Evolutionary conservation across 352 stramenopile genomes (phyloP).

Genomic region (Phytophthora chlamydospora): DNA sequence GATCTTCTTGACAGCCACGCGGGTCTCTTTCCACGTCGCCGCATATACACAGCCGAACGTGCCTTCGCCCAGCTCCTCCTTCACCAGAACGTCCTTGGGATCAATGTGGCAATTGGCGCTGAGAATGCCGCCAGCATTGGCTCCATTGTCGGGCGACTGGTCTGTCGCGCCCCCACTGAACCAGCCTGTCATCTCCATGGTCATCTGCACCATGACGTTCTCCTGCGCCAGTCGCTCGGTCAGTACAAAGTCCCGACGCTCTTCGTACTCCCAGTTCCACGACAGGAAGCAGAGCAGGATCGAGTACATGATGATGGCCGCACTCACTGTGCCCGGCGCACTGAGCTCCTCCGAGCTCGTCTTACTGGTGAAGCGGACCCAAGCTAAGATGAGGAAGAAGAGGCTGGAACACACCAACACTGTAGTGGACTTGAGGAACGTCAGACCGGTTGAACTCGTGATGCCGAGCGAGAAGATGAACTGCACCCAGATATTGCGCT

Average conservation of each 20-base stretch:
- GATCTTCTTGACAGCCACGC: slow-evolving; percentile 88
- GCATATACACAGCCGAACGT: slow-evolving; percentile 83
- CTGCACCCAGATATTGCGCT: slow-evolving; percentile 87
- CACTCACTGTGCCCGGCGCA: slow-evolving; percentile 70
- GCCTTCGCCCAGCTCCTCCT: slow-evolving; percentile 78
- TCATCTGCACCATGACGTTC: slow-evolving; percentile 90
- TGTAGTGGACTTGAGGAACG: slow-evolving; percentile 68
- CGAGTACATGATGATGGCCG: slow-evolving; percentile 76
- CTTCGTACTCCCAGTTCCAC: slow-evolving; percentile 91
- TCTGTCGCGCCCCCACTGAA: slow-evolving; percentile 78
- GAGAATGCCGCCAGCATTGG: slow-evolving; percentile 53
- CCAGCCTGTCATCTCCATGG: slow-evolving; percentile 89
- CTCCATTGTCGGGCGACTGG: slow-evolving; percentile 49
- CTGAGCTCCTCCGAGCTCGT: slow-evolving; percentile 49
- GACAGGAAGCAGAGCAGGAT: slow-evolving; percentile 82
- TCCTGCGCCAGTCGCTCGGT: slow-evolving; percentile 83
- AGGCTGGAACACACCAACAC: slow-evolving; percentile 65
- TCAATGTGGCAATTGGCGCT: slow-evolving; percentile 88
- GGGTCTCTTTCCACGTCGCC: slow-evolving; percentile 82
- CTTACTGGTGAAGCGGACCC: slow-evolving; percentile 56
- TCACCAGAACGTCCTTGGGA: slow-evolving; percentile 79
- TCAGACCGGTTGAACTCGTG: slow-evolving; percentile 79
- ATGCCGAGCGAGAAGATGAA: slow-evolving; percentile 88
- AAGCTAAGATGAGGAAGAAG: slow-evolving; percentile 82
- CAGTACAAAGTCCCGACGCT: slow-evolving; percentile 85